These are phyloP conservation scores for Leptographium wingfieldii DNA, from an alignment of 2,329 filamentous ascomycete species.

Conservation along the genomic window DNA sequence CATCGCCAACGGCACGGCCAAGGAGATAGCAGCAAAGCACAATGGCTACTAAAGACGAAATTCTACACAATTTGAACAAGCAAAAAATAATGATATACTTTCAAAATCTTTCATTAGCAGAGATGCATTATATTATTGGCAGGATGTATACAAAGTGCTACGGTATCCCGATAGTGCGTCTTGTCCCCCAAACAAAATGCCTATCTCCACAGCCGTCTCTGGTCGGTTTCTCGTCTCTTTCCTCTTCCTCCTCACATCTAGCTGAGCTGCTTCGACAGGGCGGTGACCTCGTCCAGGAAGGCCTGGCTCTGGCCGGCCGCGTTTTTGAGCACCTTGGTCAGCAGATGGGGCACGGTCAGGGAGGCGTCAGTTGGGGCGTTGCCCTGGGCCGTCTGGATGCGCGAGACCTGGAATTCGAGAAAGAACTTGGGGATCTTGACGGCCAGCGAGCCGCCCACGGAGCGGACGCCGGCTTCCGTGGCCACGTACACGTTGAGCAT, in stretches of 20 bases:
- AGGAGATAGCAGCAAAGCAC: not conserved
- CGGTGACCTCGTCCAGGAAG: constrained; percentile 39
- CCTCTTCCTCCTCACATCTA: not conserved
- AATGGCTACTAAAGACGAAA: constrained; percentile 5
- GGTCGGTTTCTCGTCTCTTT: not conserved
- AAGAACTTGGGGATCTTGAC: constrained; percentile 55
- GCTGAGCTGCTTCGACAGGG: constrained; percentile 18
- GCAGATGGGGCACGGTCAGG: constrained; percentile 41
- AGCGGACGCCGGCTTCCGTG: constrained; percentile 46
- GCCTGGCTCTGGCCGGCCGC: constrained; percentile 33
- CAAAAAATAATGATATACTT: not conserved
- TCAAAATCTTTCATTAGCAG: not conserved
- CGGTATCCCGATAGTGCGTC: not conserved
- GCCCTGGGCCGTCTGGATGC: constrained; percentile 47
- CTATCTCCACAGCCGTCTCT: not conserved
- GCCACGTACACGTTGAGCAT: constrained; percentile 43
- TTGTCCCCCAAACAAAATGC: not conserved
- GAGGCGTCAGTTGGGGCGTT: constrained; percentile 37
- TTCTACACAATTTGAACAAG: not conserved
- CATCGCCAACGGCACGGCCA: constrained; percentile 16
- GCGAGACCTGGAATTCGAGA: constrained; percentile 42
- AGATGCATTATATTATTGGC: not conserved
- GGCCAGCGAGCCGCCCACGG: constrained; percentile 36
- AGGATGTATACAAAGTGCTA: not conserved
- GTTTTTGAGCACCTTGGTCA: constrained; percentile 45